Evolutionary conservation across 2,329 filamentous ascomycete species (phyloP).

Genomic region (Thyridium curvatum): DNA sequence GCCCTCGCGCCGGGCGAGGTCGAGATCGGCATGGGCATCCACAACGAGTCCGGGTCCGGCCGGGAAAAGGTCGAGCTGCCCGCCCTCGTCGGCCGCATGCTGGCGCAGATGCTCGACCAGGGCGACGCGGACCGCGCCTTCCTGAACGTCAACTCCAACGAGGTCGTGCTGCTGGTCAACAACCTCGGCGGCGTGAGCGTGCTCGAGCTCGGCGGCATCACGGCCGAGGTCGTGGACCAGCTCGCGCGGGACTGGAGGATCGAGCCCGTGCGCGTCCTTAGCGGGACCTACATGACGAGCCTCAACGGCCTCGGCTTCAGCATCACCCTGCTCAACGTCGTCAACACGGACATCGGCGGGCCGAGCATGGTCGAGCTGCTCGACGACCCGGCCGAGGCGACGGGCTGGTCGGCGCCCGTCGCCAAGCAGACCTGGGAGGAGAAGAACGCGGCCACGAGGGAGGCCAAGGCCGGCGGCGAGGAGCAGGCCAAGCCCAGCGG

Average conservation of each 20-base stretch:
- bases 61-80: constrained; percentile 44
- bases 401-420: constrained; percentile 63
- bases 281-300: constrained; percentile 73
- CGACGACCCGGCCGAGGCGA: constrained; percentile 63
- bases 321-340: constrained; percentile 61
- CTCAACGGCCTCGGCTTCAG: constrained; percentile 73
- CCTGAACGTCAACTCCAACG: constrained; percentile 52
- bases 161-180: constrained; percentile 66
- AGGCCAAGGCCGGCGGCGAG: constrained; percentile 24
- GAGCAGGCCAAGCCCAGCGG: constrained; percentile 35
- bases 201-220: constrained; percentile 67
- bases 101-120: constrained; percentile 61
- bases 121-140: constrained; percentile 66
- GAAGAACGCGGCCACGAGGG: constrained; percentile 40
- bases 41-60: constrained; percentile 60
- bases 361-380: constrained; percentile 63
- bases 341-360: constrained; percentile 50
- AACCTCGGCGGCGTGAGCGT: constrained; percentile 75
- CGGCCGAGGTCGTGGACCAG: constrained; percentile 61
- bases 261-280: constrained; percentile 56
- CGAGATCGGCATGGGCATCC: constrained; percentile 71
- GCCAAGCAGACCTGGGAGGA: constrained; percentile 57
- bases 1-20: constrained; percentile 49
- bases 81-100: constrained; percentile 56
- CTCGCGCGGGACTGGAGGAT: constrained; percentile 51